Evolutionary conservation across 768 basidiomycete species (phyloP), one percentile per base, ranked within the genome.

Genomic region (Fistulinella prunicolor): DNA sequence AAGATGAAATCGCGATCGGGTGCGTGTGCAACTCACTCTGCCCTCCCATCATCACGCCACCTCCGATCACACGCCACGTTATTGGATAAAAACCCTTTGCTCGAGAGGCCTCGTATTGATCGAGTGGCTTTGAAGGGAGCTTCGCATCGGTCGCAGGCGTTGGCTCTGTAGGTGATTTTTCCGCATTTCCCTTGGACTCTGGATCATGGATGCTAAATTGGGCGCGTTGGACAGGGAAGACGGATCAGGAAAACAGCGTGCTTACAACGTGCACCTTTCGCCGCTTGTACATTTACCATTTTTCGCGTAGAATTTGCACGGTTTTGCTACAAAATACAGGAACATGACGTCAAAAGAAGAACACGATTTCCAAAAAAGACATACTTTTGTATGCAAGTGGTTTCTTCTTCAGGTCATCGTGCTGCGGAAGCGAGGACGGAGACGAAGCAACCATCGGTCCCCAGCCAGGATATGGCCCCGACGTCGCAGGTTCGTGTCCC

Each of bases 41-140:
- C 13, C 65, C 79, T 50, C 75, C 77, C 73, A 88, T 75, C 65
- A 78, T 73, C n/a, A 88, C 86, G 3, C 86, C 86, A 13, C 86
- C 86, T 0, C 86, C 85, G 42, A 89, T 84, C 12, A 89, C 85
- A 36, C 86, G 75, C 86, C 86, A 89, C 4, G 77, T 74, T 38
- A 89, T 73, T 22, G 85, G 85, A 55, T 79, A 83, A 62, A 71
- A 84, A 49, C 75, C 75, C 52, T 68, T 80, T 57, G 71, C 64
- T 35, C 58, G 65, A 51, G 61, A 68, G 26, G 72, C 71, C 36
- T 74, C 73, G 28, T 66, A 61, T 9, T 44, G 57, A 32, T 51
- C 32, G 24, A 53, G 46, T 13, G 68, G 69, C 23, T 65, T 64
- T 24, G 60, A 35, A 10, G 70, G 66, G 21, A 67, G 40, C 9